Conservation (phyloP, 2,329 filamentous ascomycete genomes). For the Elsinoe perseae region DNA sequence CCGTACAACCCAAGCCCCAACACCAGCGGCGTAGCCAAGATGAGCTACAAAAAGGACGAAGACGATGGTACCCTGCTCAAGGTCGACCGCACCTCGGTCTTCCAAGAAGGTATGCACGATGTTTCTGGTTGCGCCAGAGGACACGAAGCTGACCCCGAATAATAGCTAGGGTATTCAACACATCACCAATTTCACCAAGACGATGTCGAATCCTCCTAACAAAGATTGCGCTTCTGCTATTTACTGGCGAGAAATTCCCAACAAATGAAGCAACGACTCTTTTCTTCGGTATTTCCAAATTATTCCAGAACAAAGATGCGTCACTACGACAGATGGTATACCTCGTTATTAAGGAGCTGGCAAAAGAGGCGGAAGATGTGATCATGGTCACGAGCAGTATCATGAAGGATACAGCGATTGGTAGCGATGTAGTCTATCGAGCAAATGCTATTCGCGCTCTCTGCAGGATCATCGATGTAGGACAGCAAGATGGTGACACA, state of each 20-base stretch:
- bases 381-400: constrained; percentile 99
- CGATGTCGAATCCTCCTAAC: constrained; percentile 96
- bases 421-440: constrained; percentile 86
- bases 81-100: constrained; percentile 95
- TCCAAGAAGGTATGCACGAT: constrained; percentile 77
- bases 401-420: constrained; percentile 97
- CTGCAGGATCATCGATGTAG: constrained; percentile 92
- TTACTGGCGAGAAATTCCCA: constrained; percentile 94
- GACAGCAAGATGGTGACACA: constrained; percentile 27
- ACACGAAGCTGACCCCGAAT: constrained; percentile 18
- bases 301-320: constrained; percentile 99
- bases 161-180: constrained; percentile 92
- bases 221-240: constrained; percentile 92
- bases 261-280: constrained; percentile 95
- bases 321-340: constrained; percentile 98
- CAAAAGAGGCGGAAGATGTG: constrained; percentile 90
- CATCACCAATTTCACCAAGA: constrained; percentile 89
- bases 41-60: constrained; percentile 99
- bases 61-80: constrained; percentile 92
- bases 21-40: constrained; percentile 33
- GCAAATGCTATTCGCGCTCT: constrained; percentile 93
- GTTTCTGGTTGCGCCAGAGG: constrained; percentile 19
- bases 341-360: constrained; percentile 94
- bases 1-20: constrained; percentile 1
- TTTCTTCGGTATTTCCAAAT: constrained; percentile 98